Evolutionary conservation across 148 eudicot genomes (phyloP), one percentile per base, ranked within the genome.

Genomic region (Bassia scoparia): DNA sequence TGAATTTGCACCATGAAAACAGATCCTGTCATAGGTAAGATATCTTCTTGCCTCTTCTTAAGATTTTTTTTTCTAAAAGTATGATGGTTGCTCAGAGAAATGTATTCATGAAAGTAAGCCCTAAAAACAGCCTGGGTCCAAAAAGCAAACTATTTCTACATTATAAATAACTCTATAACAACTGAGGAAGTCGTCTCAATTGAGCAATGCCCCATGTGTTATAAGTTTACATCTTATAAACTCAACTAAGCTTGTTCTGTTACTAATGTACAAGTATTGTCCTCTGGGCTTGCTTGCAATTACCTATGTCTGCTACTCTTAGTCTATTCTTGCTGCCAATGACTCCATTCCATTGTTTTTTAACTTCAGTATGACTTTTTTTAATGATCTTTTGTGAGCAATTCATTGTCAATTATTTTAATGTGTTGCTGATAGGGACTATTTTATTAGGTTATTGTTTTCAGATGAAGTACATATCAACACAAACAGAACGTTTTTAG

Each of bases 391-490:
- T 61, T 59, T 59, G 35, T 53, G n/a, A 11, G 43, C 48, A 31
- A 60, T 27, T 38, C 5, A n/a, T 15, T 65, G 17, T 3, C 54
- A n/a, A 34, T 17, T 53, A n/a, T 18, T 67, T 37, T 44, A 69
- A 35, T 17, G 78, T 33, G 48, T 66, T 46, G 73, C 74, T 77
- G n/a, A 72, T 74, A 13, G 24, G 62, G 27, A 48, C 55, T 71
- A 20, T 53, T 68, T 79, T 69, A 30, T 73, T n/a, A 94, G 98
- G 98, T 94, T 70, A 95, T 95, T 75, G 96, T 95, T 71, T 95
- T 97, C 54, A 87, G 84, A 95, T 91, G 97, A 90, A 97, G 80
- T 95, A 95, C 84, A 95, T 95, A 85, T 95, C 98, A 74, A 91
- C 98, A 41, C 98, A 95, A 66, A 91, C 97, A 29, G 98, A 95